Evolutionary conservation across 352 stramenopile species (phyloP), one percentile per base, ranked within the genome.

Genomic region (Bremia lactucae): DNA sequence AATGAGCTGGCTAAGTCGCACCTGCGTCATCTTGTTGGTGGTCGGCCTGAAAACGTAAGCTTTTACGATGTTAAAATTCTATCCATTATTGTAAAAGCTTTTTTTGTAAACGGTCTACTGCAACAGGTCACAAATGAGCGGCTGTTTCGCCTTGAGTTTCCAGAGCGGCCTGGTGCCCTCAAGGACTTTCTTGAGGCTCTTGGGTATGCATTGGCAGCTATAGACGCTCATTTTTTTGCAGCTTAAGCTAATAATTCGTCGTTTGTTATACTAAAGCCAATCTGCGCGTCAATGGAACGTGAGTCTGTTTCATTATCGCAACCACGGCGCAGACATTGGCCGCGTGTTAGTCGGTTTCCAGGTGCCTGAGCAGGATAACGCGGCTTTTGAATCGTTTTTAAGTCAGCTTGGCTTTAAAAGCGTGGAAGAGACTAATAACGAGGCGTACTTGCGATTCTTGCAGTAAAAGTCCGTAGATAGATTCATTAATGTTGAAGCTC

Each of bases 291-390:
- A 72, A 23, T 98, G 89, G 89, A 98, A 98, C 62, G 82, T 98
- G 35, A 97, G 87, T 51, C 74, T 99, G 7, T 99, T 99, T 64
- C 96, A 99, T 65, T 99, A 99, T 55, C 76, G 96, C 46, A 99
- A 99, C 64, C 94, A 98, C 55, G 96, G 95, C 41, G 93, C 95
- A 56, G 95, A 99, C 54, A 97, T 98, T 61, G 96, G 96, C 24
- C 79, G 94, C 31, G 95, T 98, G 19, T 66, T 99, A 6, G 95
- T 98, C 0, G 96, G 89, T 3, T 93, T 98, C 57, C 93, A 98
- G 60, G 93, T 97, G 9, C 64, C 74, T 3, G 43, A 60, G 0
- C 44, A 38, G 6, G 68, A 90, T n/a, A 55, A 81, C 22, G 60
- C 38, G 2, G 55, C 62, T 4, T 93, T 93, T 48, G 22, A 53